phyloP scores from a whole-genome alignment of 169 alveolate species.

The Plasmodium ovale region DNA sequence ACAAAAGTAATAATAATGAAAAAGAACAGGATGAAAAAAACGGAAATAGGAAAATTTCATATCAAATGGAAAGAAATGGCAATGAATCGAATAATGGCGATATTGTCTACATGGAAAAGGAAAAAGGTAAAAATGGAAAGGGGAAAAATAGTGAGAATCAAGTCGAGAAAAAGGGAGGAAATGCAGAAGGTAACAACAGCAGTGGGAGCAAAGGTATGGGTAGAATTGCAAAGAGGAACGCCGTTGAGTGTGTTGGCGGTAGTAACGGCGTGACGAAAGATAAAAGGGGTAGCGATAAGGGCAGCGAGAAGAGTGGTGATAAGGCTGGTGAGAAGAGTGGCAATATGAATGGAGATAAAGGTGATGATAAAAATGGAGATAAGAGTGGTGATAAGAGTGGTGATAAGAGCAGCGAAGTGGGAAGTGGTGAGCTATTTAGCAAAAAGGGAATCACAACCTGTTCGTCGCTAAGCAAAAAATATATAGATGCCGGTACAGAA shows the following conservation, averaged over 20 bases:
- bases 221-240: not conserved
- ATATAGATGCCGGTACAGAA: not conserved
- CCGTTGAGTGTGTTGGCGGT: constrained; percentile 1
- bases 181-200: not conserved
- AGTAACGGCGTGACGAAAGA: not conserved
- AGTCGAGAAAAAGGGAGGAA: not conserved
- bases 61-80: not conserved
- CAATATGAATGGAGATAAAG: not conserved
- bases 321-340: not conserved
- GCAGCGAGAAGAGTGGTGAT: not conserved
- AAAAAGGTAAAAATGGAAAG: constrained; percentile 34
- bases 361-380: not conserved
- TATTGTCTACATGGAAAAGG: constrained; percentile 8
- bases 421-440: not conserved
- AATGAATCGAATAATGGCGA: not conserved
- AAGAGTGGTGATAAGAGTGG: not conserved
- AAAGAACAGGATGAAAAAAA: constrained; percentile 50
- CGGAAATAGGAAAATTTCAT: constrained; percentile 14
- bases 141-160: constrained; percentile 32
- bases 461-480: not conserved
- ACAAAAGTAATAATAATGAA: constrained; percentile 34
- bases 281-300: not conserved
- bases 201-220: constrained; percentile 7
- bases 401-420: not conserved
- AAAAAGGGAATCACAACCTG: not conserved